These are phyloP conservation scores for Trichosanthes cucumerina DNA, from an alignment of 306 rosid species.

Conservation along the genomic window DNA sequence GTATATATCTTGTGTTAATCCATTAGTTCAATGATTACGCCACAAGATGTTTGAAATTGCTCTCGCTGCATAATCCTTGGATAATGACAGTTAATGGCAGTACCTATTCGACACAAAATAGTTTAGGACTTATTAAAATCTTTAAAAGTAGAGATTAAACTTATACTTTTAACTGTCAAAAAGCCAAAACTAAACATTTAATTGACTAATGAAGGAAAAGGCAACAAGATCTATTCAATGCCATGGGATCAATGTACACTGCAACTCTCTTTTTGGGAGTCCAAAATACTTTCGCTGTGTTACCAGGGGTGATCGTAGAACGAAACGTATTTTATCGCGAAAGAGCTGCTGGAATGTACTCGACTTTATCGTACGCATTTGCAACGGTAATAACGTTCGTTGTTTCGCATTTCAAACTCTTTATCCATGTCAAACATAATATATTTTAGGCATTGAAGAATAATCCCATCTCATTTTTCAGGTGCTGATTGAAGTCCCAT, in stretches of 20 bases:
- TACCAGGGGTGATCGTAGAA: slow-evolving; percentile 63
- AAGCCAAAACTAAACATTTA: neutral
- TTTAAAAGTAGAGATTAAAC: neutral
- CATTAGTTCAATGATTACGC: too few species aligned
- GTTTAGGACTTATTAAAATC: too few species aligned
- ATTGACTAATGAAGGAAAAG: slow-evolving; percentile 21
- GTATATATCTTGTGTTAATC: too few species aligned
- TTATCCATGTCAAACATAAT: neutral
- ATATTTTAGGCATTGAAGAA: neutral
- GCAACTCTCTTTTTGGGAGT: slow-evolving; percentile 57
- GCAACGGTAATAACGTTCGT: slow-evolving; percentile 33
- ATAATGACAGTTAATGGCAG: too few species aligned
- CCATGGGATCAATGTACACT: slow-evolving; percentile 63
- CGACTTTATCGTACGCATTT: slow-evolving; percentile 60
- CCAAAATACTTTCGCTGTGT: slow-evolving; percentile 51
- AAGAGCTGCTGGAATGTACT: slow-evolving; percentile 84
- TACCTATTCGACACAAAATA: too few species aligned
- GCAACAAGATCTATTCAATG: slow-evolving; percentile 42
- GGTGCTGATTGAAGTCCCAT: slow-evolving; percentile 64
- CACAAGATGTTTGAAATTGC: too few species aligned
- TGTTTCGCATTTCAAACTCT: neutral
- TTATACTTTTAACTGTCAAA: neutral
- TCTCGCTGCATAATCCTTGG: too few species aligned
- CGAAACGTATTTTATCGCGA: slow-evolving; percentile 76
- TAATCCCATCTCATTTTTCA: slow-evolving; percentile 2